These are phyloP conservation scores for Colletotrichum tropicicola DNA, from an alignment of 2,329 filamentous ascomycete genomes.

Conservation along the genomic window DNA sequence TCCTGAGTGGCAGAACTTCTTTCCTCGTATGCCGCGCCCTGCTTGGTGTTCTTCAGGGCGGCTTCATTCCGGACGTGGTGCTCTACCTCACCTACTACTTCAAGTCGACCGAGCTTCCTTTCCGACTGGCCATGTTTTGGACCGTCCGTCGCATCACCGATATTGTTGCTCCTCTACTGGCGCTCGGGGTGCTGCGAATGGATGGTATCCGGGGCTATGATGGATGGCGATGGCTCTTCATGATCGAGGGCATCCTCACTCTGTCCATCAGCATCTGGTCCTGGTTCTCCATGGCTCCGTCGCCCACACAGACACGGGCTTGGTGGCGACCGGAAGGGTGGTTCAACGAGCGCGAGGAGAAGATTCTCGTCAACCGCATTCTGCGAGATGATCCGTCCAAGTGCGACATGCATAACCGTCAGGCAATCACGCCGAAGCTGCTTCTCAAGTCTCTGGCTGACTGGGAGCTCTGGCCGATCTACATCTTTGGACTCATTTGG, in stretches of 20 bases:
- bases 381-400: conserved; percentile 64
- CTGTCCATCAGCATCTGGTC: conserved; percentile 38
- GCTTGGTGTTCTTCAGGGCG: conserved; percentile 53
- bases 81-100: conserved; percentile 39
- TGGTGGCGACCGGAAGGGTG: conserved; percentile 61
- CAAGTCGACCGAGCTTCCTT: conserved; percentile 36
- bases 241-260: conserved; percentile 32
- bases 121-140: conserved; percentile 38
- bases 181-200: conserved; percentile 39
- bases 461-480: conserved; percentile 65
- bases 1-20: conserved; percentile 45
- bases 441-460: conserved; percentile 59
- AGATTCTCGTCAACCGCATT: conserved; percentile 65
- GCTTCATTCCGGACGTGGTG: conserved; percentile 48
- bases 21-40: conserved; percentile 50
- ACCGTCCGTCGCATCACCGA: conserved; percentile 36
- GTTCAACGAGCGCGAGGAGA: conserved; percentile 65
- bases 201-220: conserved; percentile 35
- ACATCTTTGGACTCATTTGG: conserved; percentile 57
- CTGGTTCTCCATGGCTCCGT: conserved; percentile 41
- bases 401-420: conserved; percentile 63
- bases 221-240: conserved; percentile 36
- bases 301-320: conserved; percentile 49
- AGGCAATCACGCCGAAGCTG: conserved; percentile 54
- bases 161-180: conserved; percentile 38